A percentile compares a stretch with the other conserved stretches of the same genome.
Conservation (phyloP, 148 eudicot species). For the Oxyria digyna region DNA sequence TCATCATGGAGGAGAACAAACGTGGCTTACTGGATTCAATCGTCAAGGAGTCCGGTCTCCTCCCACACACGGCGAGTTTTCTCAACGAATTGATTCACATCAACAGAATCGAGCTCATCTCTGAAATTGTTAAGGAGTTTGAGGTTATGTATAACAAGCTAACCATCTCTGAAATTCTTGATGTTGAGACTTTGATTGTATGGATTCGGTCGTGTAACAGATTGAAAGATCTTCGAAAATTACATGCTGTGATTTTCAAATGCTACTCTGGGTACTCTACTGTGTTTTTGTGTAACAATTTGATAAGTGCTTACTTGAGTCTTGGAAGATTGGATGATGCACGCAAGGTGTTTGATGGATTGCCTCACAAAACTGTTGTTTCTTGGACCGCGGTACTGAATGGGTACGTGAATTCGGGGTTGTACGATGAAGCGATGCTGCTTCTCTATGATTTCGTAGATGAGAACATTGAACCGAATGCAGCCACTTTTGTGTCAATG, state of each 20-base stretch:
- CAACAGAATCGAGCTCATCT: too few relatives aligned
- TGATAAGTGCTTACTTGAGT: conserved; percentile 37
- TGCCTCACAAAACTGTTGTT: conserved; percentile 53
- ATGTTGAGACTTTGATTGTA: too few relatives aligned
- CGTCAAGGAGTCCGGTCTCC: too few relatives aligned
- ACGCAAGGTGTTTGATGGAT: conserved; percentile 62
- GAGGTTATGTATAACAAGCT: too few relatives aligned
- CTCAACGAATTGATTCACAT: too few relatives aligned
- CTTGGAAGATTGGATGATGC: conserved; percentile 37
- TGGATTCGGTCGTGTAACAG: conserved; percentile 31
- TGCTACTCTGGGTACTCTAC: conserved; percentile 8
- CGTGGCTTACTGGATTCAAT: too few relatives aligned
- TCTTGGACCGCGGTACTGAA: conserved; percentile 81
- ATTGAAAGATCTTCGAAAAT: conserved; percentile 23
- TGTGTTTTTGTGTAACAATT: conserved; percentile 39
- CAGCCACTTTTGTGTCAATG: conserved; percentile 49
- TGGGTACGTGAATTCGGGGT: conserved; percentile 53
- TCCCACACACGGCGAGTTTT: too few relatives aligned
- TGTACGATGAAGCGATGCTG: conserved; percentile 36
- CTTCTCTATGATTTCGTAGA: conserved; percentile 32
- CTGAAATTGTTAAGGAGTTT: too few relatives aligned
- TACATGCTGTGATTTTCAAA: conserved; percentile 43
- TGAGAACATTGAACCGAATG: conserved; percentile 31
- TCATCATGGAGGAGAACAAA: too few relatives aligned
- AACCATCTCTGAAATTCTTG: too few relatives aligned